Evolutionary conservation across 2,329 filamentous ascomycete species (phyloP).

Genomic region (Colletotrichum navitas): DNA sequence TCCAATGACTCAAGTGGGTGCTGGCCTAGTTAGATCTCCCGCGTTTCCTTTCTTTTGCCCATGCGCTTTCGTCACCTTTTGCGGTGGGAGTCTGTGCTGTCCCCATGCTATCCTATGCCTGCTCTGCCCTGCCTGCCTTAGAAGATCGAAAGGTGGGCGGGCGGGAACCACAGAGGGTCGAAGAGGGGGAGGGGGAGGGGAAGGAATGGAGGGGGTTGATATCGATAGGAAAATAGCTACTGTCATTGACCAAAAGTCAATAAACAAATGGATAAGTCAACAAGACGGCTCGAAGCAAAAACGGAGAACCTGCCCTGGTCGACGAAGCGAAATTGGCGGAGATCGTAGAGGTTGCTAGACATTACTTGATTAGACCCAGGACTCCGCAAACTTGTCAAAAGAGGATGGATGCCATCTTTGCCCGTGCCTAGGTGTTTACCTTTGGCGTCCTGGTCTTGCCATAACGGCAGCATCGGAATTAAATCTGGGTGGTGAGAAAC

Average conservation of each 20-base stretch:
- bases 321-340: constrained; percentile 15
- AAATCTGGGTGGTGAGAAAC: background rate
- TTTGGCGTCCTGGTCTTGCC: background rate
- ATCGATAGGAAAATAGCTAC: constrained; percentile 32
- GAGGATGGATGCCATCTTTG: constrained; percentile 16
- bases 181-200: constrained; percentile 13
- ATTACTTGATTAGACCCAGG: constrained; percentile 1
- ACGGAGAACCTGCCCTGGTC: background rate
- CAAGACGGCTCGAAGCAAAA: constrained; percentile 19
- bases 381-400: constrained; percentile 3
- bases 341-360: background rate
- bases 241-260: constrained; percentile 17
- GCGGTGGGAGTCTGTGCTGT: constrained; percentile 36
- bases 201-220: constrained; percentile 3
- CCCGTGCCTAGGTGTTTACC: background rate
- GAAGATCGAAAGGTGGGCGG: background rate
- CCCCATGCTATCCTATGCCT: constrained; percentile 7
- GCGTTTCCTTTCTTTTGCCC: background rate
- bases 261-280: constrained; percentile 24
- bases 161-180: constrained; percentile 1
- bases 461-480: background rate
- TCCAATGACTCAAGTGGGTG: background rate
- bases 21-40: background rate
- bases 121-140: constrained; percentile 1
- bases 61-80: background rate